These are phyloP conservation scores for Penicillium egyptiacum DNA, from an alignment of 495 filamentous ascomycete genomes.

Conservation along the genomic window DNA sequence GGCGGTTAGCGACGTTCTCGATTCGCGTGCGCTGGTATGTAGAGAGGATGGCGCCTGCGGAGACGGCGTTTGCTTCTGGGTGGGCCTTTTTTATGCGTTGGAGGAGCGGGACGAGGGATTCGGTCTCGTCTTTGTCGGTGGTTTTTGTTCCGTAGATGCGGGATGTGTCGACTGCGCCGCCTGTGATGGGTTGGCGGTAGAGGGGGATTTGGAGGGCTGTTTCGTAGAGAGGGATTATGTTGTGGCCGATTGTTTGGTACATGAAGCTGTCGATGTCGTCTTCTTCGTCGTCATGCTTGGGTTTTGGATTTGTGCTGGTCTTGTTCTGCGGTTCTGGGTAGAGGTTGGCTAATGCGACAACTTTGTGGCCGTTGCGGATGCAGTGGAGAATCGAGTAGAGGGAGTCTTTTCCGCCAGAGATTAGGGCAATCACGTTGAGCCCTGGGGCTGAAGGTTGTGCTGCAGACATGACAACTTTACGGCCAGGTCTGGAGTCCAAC, in stretches of 20 bases:
- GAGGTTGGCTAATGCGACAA: constrained; percentile 88
- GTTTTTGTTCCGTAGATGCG: constrained; percentile 31
- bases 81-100: constrained; percentile 58
- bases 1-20: constrained; percentile 77
- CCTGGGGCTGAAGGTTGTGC: constrained; percentile 14
- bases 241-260: constrained; percentile 97
- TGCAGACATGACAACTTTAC: constrained; percentile 7
- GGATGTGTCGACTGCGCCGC: constrained; percentile 60
- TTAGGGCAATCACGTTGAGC: constrained; percentile 83
- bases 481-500: neutral
- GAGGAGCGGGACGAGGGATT: constrained; percentile 76
- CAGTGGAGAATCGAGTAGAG: constrained; percentile 92
- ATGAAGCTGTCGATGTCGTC: constrained; percentile 93
- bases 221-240: constrained; percentile 81
- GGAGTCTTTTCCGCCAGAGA: constrained; percentile 97
- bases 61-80: constrained; percentile 79
- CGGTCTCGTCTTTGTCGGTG: constrained; percentile 70
- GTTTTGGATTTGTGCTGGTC: neutral
- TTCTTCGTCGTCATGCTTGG: constrained; percentile 41
- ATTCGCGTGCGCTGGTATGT: constrained; percentile 94
- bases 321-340: constrained; percentile 50
- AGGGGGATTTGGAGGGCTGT: constrained; percentile 73
- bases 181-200: constrained; percentile 72
- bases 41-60: constrained; percentile 86
- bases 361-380: constrained; percentile 75